Evolutionary conservation across 805 yeast species (phyloP).

Genomic region (Nakazawaea ernobii): DNA sequence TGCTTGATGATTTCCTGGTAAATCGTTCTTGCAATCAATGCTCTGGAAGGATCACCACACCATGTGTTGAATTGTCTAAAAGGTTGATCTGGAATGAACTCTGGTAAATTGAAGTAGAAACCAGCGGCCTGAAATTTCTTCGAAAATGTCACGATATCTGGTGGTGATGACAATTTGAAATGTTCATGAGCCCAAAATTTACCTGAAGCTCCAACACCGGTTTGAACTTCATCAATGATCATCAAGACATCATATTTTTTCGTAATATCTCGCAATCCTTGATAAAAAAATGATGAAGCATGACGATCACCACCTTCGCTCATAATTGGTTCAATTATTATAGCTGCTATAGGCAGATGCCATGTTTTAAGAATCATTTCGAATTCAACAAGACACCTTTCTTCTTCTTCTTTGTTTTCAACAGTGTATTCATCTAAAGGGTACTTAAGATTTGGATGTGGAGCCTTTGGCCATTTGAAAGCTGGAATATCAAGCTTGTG

Average conservation of each 20-base stretch:
- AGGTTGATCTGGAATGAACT: constrained; percentile 52
- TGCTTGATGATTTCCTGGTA: constrained; percentile 46
- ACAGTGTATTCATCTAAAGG: constrained; percentile 66
- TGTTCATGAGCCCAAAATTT: constrained; percentile 71
- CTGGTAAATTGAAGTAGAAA: constrained; percentile 55
- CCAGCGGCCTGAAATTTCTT: constrained; percentile 74
- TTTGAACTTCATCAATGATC: constrained; percentile 70
- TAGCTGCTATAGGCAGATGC: constrained; percentile 44
- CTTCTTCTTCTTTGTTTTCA: constrained; percentile 44
- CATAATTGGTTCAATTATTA: constrained; percentile 57
- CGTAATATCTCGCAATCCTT: constrained; percentile 57
- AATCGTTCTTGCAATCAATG: constrained; percentile 56
- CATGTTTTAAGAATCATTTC: constrained; percentile 33
- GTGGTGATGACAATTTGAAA: constrained; percentile 54
- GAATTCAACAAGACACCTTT: constrained; percentile 34
- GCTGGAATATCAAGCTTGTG: constrained; percentile 58
- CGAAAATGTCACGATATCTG: constrained; percentile 66
- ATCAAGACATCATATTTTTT: constrained; percentile 48
- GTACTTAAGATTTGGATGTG: constrained; percentile 75
- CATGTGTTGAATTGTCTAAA: constrained; percentile 73
- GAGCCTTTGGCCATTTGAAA: constrained; percentile 51
- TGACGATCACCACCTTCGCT: constrained; percentile 77
- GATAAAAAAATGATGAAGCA: constrained; percentile 56
- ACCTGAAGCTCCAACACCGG: constrained; percentile 74
- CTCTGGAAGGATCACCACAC: constrained; percentile 73